These are phyloP conservation scores for Myxozyma sirexii DNA, from an alignment of 805 yeast genomes.

Conservation along the genomic window DNA sequence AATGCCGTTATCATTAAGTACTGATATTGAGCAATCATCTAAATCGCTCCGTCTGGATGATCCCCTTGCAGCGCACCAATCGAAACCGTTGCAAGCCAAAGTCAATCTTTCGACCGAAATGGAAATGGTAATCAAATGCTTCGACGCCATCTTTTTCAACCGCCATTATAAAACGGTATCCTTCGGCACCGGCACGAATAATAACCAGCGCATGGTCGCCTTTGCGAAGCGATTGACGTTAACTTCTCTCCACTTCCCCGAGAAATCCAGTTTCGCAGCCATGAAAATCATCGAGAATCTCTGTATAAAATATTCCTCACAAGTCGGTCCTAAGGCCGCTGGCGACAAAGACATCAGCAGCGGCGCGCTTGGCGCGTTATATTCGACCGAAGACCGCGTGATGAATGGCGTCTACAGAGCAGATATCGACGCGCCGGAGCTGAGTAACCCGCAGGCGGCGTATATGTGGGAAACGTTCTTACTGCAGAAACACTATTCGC, in stretches of 20 bases:
- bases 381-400: conserved; percentile 85
- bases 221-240: conserved; percentile 80
- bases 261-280: conserved; percentile 77
- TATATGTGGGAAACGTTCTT: conserved; percentile 86
- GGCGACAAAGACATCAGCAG: conserved; percentile 10
- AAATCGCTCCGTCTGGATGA: conserved; percentile 79
- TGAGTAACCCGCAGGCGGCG: conserved; percentile 85
- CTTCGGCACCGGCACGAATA: conserved; percentile 32
- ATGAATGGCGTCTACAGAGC: conserved; percentile 75
- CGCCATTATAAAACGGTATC: conserved; percentile 43
- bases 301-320: conserved; percentile 60
- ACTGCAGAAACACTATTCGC: conserved; percentile 80
- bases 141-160: conserved; percentile 80
- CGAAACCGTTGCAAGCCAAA: conserved; percentile 42
- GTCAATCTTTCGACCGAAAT: conserved; percentile 89
- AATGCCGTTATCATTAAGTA: conserved; percentile 69
- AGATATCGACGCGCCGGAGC: conserved; percentile 66
- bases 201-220: conserved; percentile 58
- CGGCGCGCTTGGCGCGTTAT: conserved; percentile 65
- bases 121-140: conserved; percentile 73
- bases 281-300: conserved; percentile 78
- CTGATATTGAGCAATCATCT: conserved; percentile 84
- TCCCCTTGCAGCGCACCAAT: conserved; percentile 50
- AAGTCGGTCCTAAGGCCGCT: conserved; percentile 1
- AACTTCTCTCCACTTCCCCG: conserved; percentile 75